Evolutionary conservation across 2,329 filamentous ascomycete species (phyloP), one percentile per base, ranked within the genome.

Genomic region (Plenodomus lindquistii): DNA sequence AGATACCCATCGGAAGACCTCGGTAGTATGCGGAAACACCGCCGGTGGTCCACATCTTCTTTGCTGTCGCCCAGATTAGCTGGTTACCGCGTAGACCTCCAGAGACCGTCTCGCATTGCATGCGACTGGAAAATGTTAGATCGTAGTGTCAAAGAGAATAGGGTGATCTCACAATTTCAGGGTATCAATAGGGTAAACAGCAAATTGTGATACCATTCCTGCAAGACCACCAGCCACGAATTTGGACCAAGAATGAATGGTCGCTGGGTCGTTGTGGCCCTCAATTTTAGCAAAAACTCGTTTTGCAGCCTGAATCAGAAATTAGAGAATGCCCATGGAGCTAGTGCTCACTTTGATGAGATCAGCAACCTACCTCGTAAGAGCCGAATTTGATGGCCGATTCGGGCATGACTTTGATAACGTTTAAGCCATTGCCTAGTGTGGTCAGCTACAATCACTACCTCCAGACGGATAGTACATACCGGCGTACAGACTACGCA

Each of bases 371-470:
- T 70, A 83, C 83, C 77, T 99, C 94, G 68, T 97, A 99, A 17
- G 92, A 93, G 51, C 94, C 94, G 71, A 99, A 99, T 74, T 97
- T 96, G 69, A 99, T 96, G 20, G 94, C 93, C 21, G 93, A 97
- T 76, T 99, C 94, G 0, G 94, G 94, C 91, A 97, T 96, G 52
- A 99, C 94, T 73, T 99, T 99, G 66, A 97, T 74, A 2, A 99
- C 91, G 62, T 99, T 99, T 60, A 99, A 79, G 3, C 94, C 94
- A 66, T 99, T 99, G 31, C 94, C 92, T 96, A 61, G 7, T 18
- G 20, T 9, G 17, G 46, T 69, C 46, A 39, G 39, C 55, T 24
- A 45, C 11, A 20, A 70, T 54, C 60, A 16, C 4, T 19, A 11
- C 17, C 20, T 37, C 3, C 15, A 3, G 6, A 13, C 4, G 11